A percentile compares a stretch with the other conserved stretches of the same genome.
phyloP scores from a whole-genome alignment of 2,329 filamentous ascomycete genomes.

The Ophioceras dolichostomum region DNA sequence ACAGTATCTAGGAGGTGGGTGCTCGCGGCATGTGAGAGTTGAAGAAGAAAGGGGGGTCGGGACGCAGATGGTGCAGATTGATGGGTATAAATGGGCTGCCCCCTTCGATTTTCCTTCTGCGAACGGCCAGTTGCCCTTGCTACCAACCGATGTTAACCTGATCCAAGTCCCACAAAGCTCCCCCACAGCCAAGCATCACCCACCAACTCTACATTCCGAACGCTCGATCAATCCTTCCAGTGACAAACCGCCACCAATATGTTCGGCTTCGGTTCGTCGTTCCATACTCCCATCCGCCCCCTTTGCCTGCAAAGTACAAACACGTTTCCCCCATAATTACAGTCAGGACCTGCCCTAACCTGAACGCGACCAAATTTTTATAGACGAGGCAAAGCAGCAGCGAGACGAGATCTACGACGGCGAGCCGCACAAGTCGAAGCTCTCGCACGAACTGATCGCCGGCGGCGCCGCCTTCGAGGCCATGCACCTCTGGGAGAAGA shows the following conservation, averaged over 20 bases:
- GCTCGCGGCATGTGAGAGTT: too few species aligned
- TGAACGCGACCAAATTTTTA: too few species aligned
- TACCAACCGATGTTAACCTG: not conserved
- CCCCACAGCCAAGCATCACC: not conserved
- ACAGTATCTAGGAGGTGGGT: too few species aligned
- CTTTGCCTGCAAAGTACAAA: not conserved
- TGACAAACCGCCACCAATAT: too few species aligned
- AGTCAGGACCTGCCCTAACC: not conserved
- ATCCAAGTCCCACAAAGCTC: not conserved
- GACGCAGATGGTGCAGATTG: too few species aligned
- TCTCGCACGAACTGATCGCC: constrained; percentile 63
- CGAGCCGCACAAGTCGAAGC: constrained; percentile 41
- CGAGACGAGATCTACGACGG: constrained; percentile 30
- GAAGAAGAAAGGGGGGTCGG: too few species aligned
- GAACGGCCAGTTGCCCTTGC: not conserved
- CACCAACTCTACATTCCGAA: not conserved
- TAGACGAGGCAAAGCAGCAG: constrained; percentile 28
- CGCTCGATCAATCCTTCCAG: not conserved
- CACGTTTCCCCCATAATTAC: not conserved
- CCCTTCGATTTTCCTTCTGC: not conserved
- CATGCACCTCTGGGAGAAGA: constrained; percentile 70
- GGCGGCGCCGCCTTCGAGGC: constrained; percentile 68
- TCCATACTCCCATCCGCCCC: not conserved
- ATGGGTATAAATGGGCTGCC: not conserved
- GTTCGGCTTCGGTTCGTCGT: constrained; percentile 2